Evolutionary conservation across 1,284 basidiomycete genomes (phyloP).

Genomic region (Sporisorium graminicola): DNA sequence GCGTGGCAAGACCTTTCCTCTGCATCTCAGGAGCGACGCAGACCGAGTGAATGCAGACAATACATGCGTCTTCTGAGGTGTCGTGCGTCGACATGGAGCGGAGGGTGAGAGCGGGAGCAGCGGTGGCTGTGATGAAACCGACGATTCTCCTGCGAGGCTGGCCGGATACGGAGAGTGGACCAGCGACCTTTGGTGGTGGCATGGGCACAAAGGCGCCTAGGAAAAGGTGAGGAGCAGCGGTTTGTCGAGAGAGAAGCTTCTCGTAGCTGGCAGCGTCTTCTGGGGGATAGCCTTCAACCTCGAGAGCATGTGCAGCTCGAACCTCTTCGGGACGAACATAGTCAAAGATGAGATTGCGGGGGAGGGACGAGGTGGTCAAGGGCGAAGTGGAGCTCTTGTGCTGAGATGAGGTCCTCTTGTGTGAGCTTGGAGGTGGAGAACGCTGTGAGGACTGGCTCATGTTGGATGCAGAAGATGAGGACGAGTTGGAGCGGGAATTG

Average conservation of each 20-base stretch:
- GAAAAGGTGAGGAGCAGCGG: constrained; percentile 63
- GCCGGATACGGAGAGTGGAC: constrained; percentile 53
- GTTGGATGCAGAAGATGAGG: constrained; percentile 43
- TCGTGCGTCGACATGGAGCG: constrained; percentile 60
- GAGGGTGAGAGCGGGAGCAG: constrained; percentile 60
- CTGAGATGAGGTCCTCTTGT: constrained; percentile 36
- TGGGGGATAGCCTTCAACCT: constrained; percentile 47
- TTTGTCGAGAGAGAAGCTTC: constrained; percentile 55
- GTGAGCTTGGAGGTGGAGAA: constrained; percentile 28
- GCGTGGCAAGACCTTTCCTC: constrained; percentile 53
- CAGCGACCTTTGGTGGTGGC: constrained; percentile 62
- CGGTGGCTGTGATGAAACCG: constrained; percentile 61
- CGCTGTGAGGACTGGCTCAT: constrained; percentile 42
- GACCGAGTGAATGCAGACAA: constrained; percentile 67
- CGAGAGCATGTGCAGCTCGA: constrained; percentile 53
- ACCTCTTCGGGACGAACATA: constrained; percentile 59
- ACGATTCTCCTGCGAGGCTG: constrained; percentile 55
- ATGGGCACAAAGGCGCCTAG: constrained; percentile 61
- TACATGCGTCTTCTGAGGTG: constrained; percentile 54
- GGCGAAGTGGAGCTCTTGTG: constrained; percentile 10
- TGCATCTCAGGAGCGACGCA: constrained; percentile 58
- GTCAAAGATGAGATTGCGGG: constrained; percentile 57
- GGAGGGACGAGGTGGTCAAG: constrained; percentile 32
- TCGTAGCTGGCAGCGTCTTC: constrained; percentile 63
- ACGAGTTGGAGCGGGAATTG: constrained; percentile 45